Conservation (phyloP, 2,329 filamentous ascomycete species). For the Talaromyces piceae region DNA sequence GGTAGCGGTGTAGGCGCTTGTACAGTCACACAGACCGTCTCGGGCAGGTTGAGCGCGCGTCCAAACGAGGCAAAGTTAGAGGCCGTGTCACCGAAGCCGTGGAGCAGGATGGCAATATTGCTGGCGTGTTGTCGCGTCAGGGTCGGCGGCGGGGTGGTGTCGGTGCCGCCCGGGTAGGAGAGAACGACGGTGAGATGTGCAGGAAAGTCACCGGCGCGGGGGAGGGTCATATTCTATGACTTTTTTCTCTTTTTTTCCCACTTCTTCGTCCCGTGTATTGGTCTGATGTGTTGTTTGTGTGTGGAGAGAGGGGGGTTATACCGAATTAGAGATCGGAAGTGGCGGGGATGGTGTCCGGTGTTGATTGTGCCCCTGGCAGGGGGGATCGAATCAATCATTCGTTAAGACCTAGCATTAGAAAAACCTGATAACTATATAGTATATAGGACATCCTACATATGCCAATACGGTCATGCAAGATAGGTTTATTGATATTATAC, state of each 20-base stretch:
- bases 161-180: conserved; percentile 35
- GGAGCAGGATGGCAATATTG: conserved; percentile 72
- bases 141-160: conserved; percentile 31
- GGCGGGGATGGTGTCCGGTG: too few species aligned
- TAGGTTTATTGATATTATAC: too few species aligned
- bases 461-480: too few species aligned
- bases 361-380: too few species aligned
- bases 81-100: conserved; percentile 74
- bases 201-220: conserved; percentile 42
- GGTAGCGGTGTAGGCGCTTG: conserved; percentile 64
- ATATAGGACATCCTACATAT: too few species aligned
- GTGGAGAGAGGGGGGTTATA: background rate
- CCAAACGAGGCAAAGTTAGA: conserved; percentile 62
- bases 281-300: background rate
- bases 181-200: conserved; percentile 32
- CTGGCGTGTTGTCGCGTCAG: conserved; percentile 48
- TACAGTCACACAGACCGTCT: conserved; percentile 67
- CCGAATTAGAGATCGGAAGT: too few species aligned
- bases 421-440: too few species aligned
- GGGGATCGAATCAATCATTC: too few species aligned
- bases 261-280: background rate
- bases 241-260: too few species aligned
- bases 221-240: conserved; percentile 31
- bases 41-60: conserved; percentile 61
- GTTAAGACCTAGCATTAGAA: too few species aligned